A percentile compares a stretch with the other conserved stretches of the same genome.
phyloP scores from a whole-genome alignment of 129 eudicot genomes.

The Centrapalus pauciflorus region DNA sequence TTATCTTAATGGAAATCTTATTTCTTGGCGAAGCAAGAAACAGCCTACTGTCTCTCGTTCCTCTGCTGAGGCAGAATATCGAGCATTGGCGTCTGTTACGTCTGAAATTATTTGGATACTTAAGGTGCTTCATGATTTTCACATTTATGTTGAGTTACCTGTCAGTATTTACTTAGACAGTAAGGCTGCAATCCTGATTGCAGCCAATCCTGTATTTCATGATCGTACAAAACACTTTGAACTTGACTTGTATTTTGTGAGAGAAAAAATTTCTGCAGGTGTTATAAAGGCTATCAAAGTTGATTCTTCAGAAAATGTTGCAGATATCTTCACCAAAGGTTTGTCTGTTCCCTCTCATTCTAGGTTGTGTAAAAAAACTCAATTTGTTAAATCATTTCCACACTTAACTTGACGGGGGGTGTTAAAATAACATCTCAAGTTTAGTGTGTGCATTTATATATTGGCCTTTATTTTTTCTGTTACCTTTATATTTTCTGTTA shows the following conservation, averaged over 20 bases:
- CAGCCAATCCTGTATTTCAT: not conserved
- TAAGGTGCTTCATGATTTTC: not conserved
- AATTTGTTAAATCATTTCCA: not conserved
- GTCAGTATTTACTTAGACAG: not conserved
- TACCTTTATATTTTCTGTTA: too few species aligned
- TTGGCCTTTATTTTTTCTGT: too few species aligned
- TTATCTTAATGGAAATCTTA: not conserved
- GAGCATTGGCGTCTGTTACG: not conserved
- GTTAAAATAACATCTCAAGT: too few species aligned
- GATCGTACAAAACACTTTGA: conserved; percentile 3
- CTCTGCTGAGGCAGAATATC: not conserved
- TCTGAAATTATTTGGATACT: not conserved
- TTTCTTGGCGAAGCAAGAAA: not conserved
- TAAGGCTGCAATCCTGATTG: not conserved
- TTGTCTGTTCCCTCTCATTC: not conserved
- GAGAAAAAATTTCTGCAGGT: not conserved
- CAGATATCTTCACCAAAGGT: not conserved
- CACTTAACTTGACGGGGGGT: not conserved
- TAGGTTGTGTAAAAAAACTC: not conserved
- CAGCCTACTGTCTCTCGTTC: not conserved
- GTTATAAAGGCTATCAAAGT: not conserved
- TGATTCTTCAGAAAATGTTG: not conserved
- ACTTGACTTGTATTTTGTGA: not conserved
- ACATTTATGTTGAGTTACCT: too few species aligned
- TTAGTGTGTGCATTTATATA: too few species aligned